Base-by-base conservation (phyloP, 306 rosid species). In the Echinosophora koreensis region DNA sequence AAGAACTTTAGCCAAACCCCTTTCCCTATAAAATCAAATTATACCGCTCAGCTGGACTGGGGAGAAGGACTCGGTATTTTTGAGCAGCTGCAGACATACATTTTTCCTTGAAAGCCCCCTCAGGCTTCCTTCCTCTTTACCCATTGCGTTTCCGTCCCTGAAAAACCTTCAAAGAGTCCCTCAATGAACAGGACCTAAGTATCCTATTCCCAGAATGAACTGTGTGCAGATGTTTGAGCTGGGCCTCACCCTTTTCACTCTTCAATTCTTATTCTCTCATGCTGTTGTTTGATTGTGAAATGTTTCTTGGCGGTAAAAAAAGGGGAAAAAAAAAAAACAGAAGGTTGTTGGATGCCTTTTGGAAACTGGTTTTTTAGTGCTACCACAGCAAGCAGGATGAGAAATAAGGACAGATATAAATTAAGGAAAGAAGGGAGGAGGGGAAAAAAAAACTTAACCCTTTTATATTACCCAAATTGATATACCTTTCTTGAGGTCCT, bases 151-250 rank as follows among this genome's bases (percentile, higher is more conserved):
- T 42, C 57, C 46, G 42, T 73, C 57, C 67, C 32, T 58, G 39
- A 28, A 73, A 16, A 71, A 32, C 54, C 66, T 58, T 73, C 32
- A 58, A 59, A 59, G 39, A 17, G 41, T 61, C 62, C 17, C 41
- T 49, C 37, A 57, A 74, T 62, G 27, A 35, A 49, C 38, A 34
- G 11, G 63, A 50, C 79, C 63, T 49, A 35, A 76, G 5, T 51
- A 5, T 64, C 73, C 63, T 28, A 22, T 27, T 64, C 65, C 56
- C 35, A 44, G 44, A 76, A 62, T 49, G n/a, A 38, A n/a, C 64
- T 37, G 42, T 39, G 56, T 37, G 72, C 64, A 75, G 39, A 30
- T 30, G 69, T 62, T 74, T 62, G 72, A 76, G 71, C 22, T 44
- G 52, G 18, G 18, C 18, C 71, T 42, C 13, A n/a, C 5, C 35